Evolutionary conservation across 2,329 filamentous ascomycete species (phyloP).

Genomic region (Ophiostoma australiae): DNA sequence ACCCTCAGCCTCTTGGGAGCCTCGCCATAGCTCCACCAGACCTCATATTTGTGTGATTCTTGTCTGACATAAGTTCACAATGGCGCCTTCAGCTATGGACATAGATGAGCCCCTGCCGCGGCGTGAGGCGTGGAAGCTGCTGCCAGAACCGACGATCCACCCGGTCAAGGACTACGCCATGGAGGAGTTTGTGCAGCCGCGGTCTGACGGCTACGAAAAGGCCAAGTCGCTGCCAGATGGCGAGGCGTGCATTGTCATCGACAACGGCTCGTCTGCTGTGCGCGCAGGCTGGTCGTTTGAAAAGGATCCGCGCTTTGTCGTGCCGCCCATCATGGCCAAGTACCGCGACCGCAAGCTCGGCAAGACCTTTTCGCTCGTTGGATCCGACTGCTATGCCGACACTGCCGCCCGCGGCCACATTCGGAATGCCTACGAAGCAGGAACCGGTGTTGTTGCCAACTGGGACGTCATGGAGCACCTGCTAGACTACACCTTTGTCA

Average conservation of each 20-base stretch:
- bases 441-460: constrained; percentile 87
- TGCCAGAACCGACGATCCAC: constrained; percentile 54
- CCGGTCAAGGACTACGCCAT: constrained; percentile 59
- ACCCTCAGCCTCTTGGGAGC: background rate
- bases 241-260: constrained; percentile 83
- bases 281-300: constrained; percentile 97
- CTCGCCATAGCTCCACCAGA: background rate
- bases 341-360: constrained; percentile 92
- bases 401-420: constrained; percentile 88
- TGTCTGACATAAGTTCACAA: background rate
- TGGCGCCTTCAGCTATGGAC: constrained; percentile 39
- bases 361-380: constrained; percentile 87
- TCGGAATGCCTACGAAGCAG: constrained; percentile 83
- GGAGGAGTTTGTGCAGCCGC: constrained; percentile 49
- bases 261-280: constrained; percentile 90
- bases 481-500: constrained; percentile 90
- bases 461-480: constrained; percentile 98
- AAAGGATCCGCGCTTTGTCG: constrained; percentile 66
- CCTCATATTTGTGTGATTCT: background rate
- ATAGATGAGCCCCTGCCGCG: constrained; percentile 41
- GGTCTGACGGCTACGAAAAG: constrained; percentile 64
- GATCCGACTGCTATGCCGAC: constrained; percentile 89
- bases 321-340: constrained; percentile 88
- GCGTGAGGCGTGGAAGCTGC: constrained; percentile 41
- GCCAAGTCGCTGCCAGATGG: constrained; percentile 54